Percentiles rank a stretch among this genome's conserved stretches.
Conservation (phyloP, 257 asterid species). For the Solanum rostratum region DNA sequence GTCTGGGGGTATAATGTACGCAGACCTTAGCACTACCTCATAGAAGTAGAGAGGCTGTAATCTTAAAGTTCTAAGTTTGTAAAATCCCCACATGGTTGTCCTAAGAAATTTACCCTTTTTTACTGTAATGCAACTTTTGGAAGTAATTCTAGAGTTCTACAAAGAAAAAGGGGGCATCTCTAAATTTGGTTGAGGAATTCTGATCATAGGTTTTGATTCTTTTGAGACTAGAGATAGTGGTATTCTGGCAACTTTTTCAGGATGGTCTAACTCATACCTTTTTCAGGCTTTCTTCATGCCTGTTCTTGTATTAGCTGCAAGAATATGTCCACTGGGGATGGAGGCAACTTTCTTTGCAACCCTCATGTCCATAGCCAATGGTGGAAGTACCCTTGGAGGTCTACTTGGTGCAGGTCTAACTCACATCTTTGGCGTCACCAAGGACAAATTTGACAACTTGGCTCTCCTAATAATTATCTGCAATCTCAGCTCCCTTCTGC, state of each 20-base stretch:
- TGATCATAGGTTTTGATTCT: not conserved
- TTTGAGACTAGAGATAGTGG: not conserved
- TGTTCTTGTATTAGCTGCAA: slow-evolving; percentile 91
- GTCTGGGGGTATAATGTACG: too few relatives aligned
- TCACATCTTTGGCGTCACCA: slow-evolving; percentile 69
- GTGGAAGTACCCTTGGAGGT: slow-evolving; percentile 85
- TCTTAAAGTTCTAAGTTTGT: not conserved
- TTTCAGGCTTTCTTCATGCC: slow-evolving; percentile 93
- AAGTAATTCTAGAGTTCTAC: not conserved
- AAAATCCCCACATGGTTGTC: not conserved
- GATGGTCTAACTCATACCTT: not conserved
- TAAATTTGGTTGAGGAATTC: not conserved
- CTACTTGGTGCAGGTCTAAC: slow-evolving; percentile 92
- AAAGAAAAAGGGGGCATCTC: not conserved
- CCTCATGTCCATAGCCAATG: slow-evolving; percentile 87
- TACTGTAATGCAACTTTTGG: not conserved
- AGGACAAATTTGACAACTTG: slow-evolving; percentile 62
- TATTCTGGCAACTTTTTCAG: not conserved
- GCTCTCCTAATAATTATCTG: slow-evolving; percentile 61
- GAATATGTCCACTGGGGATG: slow-evolving; percentile 86
- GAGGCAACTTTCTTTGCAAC: slow-evolving; percentile 98
- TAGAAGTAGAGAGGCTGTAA: too few relatives aligned
- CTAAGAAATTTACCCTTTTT: not conserved
- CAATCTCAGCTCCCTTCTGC: slow-evolving; percentile 81
- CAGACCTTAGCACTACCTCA: too few relatives aligned